These are phyloP conservation scores for Boletus subcaerulescens DNA, from an alignment of 768 basidiomycete genomes.

Conservation along the genomic window DNA sequence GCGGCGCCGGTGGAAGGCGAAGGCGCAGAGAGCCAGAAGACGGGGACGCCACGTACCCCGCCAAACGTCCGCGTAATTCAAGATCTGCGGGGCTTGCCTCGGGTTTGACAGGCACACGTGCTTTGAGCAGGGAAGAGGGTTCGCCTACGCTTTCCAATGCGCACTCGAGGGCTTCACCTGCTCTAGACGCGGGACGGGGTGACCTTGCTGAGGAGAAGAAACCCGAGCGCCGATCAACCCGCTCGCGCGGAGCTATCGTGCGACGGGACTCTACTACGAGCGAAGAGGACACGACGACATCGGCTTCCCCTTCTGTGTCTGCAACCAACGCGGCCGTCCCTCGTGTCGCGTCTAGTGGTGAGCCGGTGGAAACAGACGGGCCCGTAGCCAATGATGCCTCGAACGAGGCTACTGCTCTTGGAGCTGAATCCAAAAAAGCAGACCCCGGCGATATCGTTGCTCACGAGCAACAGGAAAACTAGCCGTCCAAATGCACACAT, in stretches of 20 bases:
- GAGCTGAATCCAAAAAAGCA: conserved; percentile 5
- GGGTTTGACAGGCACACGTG: conserved; percentile 15
- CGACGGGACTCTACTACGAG: conserved; percentile 54
- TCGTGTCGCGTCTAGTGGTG: conserved; percentile 14
- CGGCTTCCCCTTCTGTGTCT: conserved; percentile 33
- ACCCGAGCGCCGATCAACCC: conserved; percentile 45
- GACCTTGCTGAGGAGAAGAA: conserved; percentile 21
- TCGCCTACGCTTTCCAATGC: conserved; percentile 36
- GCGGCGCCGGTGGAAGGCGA: conserved; percentile 44
- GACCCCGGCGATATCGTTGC: not conserved
- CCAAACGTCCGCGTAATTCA: conserved; percentile 59
- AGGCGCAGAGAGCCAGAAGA: conserved; percentile 61
- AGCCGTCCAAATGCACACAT: not conserved
- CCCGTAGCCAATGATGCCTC: not conserved
- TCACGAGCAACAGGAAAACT: conserved; percentile 1
- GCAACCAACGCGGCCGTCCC: conserved; percentile 15
- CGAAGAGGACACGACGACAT: conserved; percentile 39
- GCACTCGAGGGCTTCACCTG: conserved; percentile 24
- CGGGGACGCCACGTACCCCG: conserved; percentile 67
- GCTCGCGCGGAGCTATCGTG: conserved; percentile 40
- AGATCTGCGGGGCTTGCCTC: conserved; percentile 34
- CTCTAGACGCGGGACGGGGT: conserved; percentile 12
- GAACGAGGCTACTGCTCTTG: conserved; percentile 2
- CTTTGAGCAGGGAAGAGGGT: conserved; percentile 39
- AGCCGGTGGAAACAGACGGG: conserved; percentile 14